Evolutionary conservation across 306 rosid species (phyloP), one percentile per base, ranked within the genome.

Genomic region (Cucurbita pepo): DNA sequence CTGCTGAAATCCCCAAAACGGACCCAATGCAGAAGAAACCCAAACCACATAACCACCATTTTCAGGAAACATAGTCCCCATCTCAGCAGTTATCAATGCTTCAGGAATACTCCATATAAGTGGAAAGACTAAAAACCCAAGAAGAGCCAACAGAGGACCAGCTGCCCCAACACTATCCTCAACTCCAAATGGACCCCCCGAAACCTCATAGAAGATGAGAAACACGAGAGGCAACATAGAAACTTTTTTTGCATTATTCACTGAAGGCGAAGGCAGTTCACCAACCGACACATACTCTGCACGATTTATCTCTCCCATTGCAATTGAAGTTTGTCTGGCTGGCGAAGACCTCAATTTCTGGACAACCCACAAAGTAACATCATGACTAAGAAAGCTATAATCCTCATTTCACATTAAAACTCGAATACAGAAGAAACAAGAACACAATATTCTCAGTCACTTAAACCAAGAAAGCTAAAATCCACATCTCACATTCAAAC

Each of bases 31-130:
- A 10, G 98, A 52, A 4, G 98, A 87, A 73, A 90, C 97, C 97
- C 97, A 93, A 69, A 88, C 90, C 58, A 90, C 98, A 75, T 90
- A 93, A 56, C 98, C 97, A 45, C 97, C 83, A 67, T 89, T 90
- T 78, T 90, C 97, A 3, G 98, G 97, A 78, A 93, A 93, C 97
- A 93, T 93, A 56, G 98, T 90, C 12, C 96, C 96, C 97, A 93
- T 88, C 69, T 93, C 98, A 7, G 97, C 97, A 18, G 97, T 93
- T 2, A 93, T 85, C 73, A 93, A 77, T 34, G 98, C 98, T 56
- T 93, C 98, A 0, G 98, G 98, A 69, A 94, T 69, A 78, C 97
- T 94, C 97, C 98, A 94, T 80, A 94, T 79, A 25, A 94, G 72
- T 61, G 98, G 97, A 70, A 94, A 89, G 72, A 94, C 57, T 81